Conservation (phyloP, 805 yeast species). For the Starmerella lactis-condensi region DNA sequence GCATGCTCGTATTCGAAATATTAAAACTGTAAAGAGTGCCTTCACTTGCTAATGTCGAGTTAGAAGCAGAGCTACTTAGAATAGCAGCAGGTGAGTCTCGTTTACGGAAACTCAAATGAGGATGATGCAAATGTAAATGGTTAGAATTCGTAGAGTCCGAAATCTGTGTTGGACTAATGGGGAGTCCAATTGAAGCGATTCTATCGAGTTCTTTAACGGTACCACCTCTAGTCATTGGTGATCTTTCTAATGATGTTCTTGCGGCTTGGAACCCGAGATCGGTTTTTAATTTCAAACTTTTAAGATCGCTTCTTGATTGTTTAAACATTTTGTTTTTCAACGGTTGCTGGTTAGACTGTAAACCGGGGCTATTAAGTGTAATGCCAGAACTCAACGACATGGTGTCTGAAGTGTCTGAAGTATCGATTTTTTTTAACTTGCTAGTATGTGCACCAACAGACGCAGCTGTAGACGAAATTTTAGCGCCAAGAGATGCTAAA, state of each 20-base stretch:
- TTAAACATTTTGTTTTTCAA: slow-evolving; percentile 23
- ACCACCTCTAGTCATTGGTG: slow-evolving; percentile 21
- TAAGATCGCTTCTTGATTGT: slow-evolving; percentile 19
- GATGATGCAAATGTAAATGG: slow-evolving; percentile 15
- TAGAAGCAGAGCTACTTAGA: slow-evolving; percentile 28
- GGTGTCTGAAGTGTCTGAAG: slow-evolving; percentile 1
- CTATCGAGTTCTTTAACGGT: slow-evolving; percentile 22
- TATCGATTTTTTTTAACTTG: slow-evolving; percentile 9
- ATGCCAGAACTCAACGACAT: slow-evolving; percentile 13
- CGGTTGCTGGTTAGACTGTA: slow-evolving; percentile 3
- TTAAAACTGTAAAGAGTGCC: slow-evolving; percentile 28
- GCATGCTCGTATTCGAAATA: slow-evolving; percentile 9
- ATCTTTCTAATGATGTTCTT: slow-evolving; percentile 18
- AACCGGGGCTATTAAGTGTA: neutral
- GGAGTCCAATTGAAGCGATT: slow-evolving; percentile 22
- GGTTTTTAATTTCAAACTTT: slow-evolving; percentile 15
- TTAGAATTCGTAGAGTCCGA: slow-evolving; percentile 8
- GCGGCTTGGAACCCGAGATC: slow-evolving; percentile 18
- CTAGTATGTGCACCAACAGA: slow-evolving; percentile 21
- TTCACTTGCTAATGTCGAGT: slow-evolving; percentile 26
- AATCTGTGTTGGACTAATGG: slow-evolving; percentile 7
- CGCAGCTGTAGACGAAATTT: slow-evolving; percentile 19
- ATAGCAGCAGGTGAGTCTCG: slow-evolving; percentile 24
- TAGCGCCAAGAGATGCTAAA: slow-evolving; percentile 16
- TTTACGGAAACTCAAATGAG: slow-evolving; percentile 23